A percentile compares a stretch with the other conserved stretches of the same genome.
Conservation (phyloP, 139 green algal genomes). For the Chlamydomonas sp. region DNA sequence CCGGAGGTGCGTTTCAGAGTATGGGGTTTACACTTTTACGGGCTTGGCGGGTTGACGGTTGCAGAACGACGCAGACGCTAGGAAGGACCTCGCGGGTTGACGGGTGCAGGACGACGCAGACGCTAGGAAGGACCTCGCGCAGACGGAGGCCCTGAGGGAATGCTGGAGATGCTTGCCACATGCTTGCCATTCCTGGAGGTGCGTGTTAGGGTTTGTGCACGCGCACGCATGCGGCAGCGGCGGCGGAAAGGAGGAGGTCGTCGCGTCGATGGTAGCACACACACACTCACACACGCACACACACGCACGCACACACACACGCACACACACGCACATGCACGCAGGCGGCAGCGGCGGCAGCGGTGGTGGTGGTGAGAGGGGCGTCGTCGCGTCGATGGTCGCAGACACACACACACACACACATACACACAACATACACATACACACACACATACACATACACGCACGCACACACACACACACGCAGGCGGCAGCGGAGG, state of each 20-base stretch:
- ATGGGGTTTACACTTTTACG: not conserved
- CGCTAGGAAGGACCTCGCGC: constrained; percentile 23
- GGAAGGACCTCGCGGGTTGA: not conserved
- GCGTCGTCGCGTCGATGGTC: not conserved
- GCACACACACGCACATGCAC: not conserved
- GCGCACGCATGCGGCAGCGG: no score
- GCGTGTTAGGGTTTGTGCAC: no score
- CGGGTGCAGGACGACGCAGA: not conserved
- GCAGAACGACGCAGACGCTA: not conserved
- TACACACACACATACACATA: not conserved
- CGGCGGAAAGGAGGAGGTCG: not conserved
- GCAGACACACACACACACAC: not conserved
- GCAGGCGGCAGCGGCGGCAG: no score
- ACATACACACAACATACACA: not conserved
- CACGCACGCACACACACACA: not conserved
- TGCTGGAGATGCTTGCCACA: no score
- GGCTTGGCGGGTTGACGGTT: constrained; percentile 1
- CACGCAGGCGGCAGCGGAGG: not conserved
- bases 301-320: not conserved
- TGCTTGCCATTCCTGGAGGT: no score
- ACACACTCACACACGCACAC: not conserved
- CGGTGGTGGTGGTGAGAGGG: constrained; percentile 8
- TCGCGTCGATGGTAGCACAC: not conserved
- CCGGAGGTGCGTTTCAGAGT: constrained; percentile 38
- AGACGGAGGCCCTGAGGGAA: no score